Evolutionary conservation across 176 grass and related monocot species (phyloP).

Genomic region (Carex littledalei): DNA sequence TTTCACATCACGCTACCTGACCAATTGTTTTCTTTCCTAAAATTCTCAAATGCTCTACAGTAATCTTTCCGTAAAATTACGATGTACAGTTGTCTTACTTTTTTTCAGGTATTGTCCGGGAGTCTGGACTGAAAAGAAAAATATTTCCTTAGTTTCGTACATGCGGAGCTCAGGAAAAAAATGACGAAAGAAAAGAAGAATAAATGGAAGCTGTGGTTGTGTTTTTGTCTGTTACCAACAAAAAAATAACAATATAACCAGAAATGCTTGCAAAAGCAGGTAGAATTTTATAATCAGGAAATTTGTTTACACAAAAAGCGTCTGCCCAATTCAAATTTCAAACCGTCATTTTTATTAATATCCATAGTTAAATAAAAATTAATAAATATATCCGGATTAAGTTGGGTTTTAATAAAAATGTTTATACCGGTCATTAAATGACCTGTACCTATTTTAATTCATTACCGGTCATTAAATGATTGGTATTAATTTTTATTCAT

Average conservation of each 20-base stretch:
- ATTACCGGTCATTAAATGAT: no score
- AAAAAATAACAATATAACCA: background rate
- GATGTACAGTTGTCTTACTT: background rate
- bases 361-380: no score
- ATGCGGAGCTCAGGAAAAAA: background rate
- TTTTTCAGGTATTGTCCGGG: constrained; percentile 1
- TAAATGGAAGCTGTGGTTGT: background rate
- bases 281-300: background rate
- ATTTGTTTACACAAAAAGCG: background rate
- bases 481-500: no score
- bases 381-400: no score
- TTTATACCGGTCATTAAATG: no score
- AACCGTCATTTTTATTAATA: no score
- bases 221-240: background rate
- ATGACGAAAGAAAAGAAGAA: constrained; percentile 3
- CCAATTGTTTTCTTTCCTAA: background rate
- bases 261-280: background rate
- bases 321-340: background rate
- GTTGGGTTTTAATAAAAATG: no score
- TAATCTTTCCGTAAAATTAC: background rate
- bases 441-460: no score
- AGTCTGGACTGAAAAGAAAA: background rate
- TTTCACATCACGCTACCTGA: background rate
- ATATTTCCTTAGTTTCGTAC: background rate
- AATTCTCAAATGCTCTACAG: background rate